Conservation (phyloP, 306 rosid species). For the Acacia crassicarpa region DNA sequence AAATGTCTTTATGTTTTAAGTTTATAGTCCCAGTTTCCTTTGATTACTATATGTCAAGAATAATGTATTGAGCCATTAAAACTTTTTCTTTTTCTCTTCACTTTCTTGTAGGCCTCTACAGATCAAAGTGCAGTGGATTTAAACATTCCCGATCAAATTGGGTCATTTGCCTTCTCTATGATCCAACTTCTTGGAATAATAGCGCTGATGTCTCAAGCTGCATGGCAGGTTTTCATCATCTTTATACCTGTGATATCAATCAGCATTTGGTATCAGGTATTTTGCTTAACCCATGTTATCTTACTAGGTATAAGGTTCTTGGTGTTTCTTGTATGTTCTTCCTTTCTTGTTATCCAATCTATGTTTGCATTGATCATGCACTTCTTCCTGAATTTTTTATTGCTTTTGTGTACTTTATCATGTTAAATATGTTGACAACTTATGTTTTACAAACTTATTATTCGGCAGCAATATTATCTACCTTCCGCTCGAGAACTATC, state of each 20-base stretch:
- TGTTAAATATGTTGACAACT: neutral
- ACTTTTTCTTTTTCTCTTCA: neutral
- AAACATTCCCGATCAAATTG: constrained; percentile 49
- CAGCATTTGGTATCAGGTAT: constrained; percentile 80
- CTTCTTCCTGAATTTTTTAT: neutral
- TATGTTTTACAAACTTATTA: constrained; percentile 16
- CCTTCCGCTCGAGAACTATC: constrained; percentile 82
- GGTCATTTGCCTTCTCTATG: constrained; percentile 43
- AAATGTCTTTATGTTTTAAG: neutral
- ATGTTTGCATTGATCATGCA: neutral
- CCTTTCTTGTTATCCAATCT: neutral
- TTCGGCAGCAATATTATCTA: constrained; percentile 70
- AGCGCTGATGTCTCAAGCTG: constrained; percentile 81
- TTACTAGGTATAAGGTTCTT: neutral
- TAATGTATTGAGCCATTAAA: neutral
- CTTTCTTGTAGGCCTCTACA: constrained; percentile 66
- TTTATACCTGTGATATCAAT: constrained; percentile 64
- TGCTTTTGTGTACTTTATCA: neutral
- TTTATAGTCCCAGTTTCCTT: neutral
- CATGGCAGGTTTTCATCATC: constrained; percentile 79
- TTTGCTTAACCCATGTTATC: neutral
- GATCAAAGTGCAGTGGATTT: constrained; percentile 74
- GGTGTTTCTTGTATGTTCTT: neutral
- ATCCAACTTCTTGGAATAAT: constrained; percentile 73
- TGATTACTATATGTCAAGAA: neutral